Evolutionary conservation across 2,329 filamentous ascomycete species (phyloP), one percentile per base, ranked within the genome.

Genomic region (Massarina eburnea): DNA sequence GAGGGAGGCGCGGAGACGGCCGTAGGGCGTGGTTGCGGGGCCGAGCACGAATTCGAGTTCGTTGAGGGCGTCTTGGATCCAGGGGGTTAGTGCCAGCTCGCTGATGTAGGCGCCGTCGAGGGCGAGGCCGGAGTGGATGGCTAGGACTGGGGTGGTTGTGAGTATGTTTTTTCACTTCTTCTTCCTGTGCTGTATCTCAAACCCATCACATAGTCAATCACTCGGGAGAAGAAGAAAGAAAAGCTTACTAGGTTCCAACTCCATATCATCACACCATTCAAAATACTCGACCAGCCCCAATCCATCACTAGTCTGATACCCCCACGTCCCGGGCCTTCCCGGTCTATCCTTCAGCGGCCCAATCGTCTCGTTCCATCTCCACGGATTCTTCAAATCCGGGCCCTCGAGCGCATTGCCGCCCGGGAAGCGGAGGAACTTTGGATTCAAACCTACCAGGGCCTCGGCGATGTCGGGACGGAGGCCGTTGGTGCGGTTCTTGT

Each of bases 321-420:
- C 53, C 75, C 74, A 77, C 14, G 73, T 70, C 33, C 71, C 73
- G 20, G 62, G 64, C 35, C 70, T 71, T n/a, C 76, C 76, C 12
- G 74, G 72, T 8, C 77, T 73, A 46, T 77, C 66, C 30, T 68
- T 73, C 15, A 80, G 62, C 0, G 76, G 74, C 1, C 77, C 77
- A 41, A 69, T 70, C 0, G 76, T 77, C 45, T 79, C 71, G 45
- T 78, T 78, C 78, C 78, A 80, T 41, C 66, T 58, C 61, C 62
- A 62, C 39, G 54, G 59, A 1, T 48, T 58, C 39, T 51, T 55
- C 34, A 55, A 59, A 14, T 46, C 56, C 15, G 52, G 51, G 27
- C 66, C 66, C 50, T 68, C 66, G 7, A 69, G 62, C 61, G 78
- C 79, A 58, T 79, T 79, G 20, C 77, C 77, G 19, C 77, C 76